Base-by-base conservation (phyloP, 805 yeast genomes). In the Candida nemodendra region DNA sequence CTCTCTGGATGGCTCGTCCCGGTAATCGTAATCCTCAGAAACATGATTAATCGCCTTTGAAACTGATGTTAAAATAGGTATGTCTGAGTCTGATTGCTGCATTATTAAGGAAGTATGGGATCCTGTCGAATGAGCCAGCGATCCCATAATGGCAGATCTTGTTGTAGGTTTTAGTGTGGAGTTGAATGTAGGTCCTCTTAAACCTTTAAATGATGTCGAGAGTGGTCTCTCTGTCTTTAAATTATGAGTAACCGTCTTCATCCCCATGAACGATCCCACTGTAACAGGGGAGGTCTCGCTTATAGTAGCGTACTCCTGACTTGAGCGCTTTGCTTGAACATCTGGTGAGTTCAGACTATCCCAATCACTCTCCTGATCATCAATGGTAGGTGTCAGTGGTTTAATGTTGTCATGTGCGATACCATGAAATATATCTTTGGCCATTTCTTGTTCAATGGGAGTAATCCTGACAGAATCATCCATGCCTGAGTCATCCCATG, bases 161-260 rank as follows among this genome's bases (percentile, higher is more conserved):
- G 64, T 53, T 4, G 54, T 45, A 3, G 56, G 48, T 32, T 53
- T 59, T 29, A 59, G 36, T 1, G 54, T 24, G 4, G 57, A 46
- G 27, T 71, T 71, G 45, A 79, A 73, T 2, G 76, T 64, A 2
- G 87, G 82, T 0, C 79, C 84, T 37, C 64, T 70, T 38, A 81
- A 56, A 0, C 89, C 89, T 44, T 72, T 72, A 59, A 79, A 79
- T 2, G 86, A 79, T 71, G 71, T 64, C 7, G 57, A 70, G 9
- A 70, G 60, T 15, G 77, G 51, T 30, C 47, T 41, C 12, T 34
- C 32, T n/a, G 24, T 30, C 38, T 7, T 5, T 5, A 2, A 30
- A 27, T 5, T 26, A 30, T 18, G 32, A 25, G 9, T 16, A 9
- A 6, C 23, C 15, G 11, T 27, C 23, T 13, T 32, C 21, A 22